Base-by-base conservation (phyloP, 768 basidiomycete species). In the Boletus reticulatus region DNA sequence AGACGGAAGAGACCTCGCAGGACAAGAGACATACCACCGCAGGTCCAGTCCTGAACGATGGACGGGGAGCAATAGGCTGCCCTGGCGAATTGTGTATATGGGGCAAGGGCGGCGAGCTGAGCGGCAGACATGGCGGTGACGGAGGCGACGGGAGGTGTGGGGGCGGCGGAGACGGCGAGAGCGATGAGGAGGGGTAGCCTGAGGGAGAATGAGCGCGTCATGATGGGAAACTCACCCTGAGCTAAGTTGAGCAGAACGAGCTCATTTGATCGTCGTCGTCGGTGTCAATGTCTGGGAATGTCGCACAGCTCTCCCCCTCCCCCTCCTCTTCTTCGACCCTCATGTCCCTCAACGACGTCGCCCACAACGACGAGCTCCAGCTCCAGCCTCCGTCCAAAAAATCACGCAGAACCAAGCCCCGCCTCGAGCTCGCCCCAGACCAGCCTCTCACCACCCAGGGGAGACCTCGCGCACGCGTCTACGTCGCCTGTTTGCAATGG, bases 371-470 rank as follows among this genome's bases (percentile, higher is more conserved):
- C 44, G 29, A 47, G 44, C n/a, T 42, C 3, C 45, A 36, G 34
- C 13, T 4, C 34, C 12, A 12, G 5, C 6, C 34, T 13, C 13
- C 34, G 5, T 19, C 46, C 53, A 70, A 61, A 22, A 85, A 82
- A 57, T 22, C 74, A 16, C 77, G 82, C 43, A 78, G 81, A 46
- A 78, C 80, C 63, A 83, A 84, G 60, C 78, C 80, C 29, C 82
- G 70, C 42, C 86, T 91, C 48, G 84, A 83, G 44, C 80, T 91
- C 34, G 84, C 88, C 3, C 78, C 85, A 4, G 85, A 87, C 64
- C 89, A 92, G 62, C 89, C 89, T 3, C 83, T 87, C 43, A 92
- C 89, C 0, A 87, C 88, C 0, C 87, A 91, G 67, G 89, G 89
- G n/a, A 89, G 81, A 61, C 84, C 82, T 20, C 79, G 89, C 19